Conservation (phyloP, 495 filamentous ascomycete species). For the Penicillium antarcticum region DNA sequence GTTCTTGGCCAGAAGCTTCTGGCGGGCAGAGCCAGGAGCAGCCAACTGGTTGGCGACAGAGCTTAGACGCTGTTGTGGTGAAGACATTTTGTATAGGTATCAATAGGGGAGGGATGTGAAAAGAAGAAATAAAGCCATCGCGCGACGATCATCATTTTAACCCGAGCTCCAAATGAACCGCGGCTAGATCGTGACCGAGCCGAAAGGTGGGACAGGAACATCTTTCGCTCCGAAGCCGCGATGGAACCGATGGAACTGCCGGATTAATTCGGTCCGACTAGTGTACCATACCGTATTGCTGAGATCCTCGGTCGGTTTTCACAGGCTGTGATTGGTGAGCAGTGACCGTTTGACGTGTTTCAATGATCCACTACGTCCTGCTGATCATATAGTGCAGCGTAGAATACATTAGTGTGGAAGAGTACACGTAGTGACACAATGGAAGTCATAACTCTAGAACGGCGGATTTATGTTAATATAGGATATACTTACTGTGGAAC, state of each 20-base stretch:
- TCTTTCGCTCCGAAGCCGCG: neutral
- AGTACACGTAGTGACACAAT: too few relatives aligned
- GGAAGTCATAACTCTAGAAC: too few relatives aligned
- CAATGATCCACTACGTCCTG: neutral
- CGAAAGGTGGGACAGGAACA: conserved; percentile 6
- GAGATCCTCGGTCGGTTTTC: conserved; percentile 24
- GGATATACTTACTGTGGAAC: too few relatives aligned
- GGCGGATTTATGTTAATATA: too few relatives aligned
- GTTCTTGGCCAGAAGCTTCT: conserved; percentile 37
- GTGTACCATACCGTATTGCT: conserved; percentile 34
- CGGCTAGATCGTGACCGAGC: conserved; percentile 17
- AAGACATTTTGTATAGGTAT: conserved; percentile 32
- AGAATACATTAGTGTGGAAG: neutral
- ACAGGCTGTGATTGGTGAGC: conserved; percentile 5
- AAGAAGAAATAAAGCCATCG: neutral
- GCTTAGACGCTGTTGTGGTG: conserved; percentile 39
- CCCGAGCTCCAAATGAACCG: conserved; percentile 5
- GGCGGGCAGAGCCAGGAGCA: conserved; percentile 27
- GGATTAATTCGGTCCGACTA: conserved; percentile 1
- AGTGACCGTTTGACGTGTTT: neutral
- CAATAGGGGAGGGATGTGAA: neutral
- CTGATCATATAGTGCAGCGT: neutral
- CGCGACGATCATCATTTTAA: neutral
- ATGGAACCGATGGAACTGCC: conserved; percentile 30
- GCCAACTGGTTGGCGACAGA: conserved; percentile 41